phyloP scores from a whole-genome alignment of 23 red algal species.

The Gracilaria caudata region DNA sequence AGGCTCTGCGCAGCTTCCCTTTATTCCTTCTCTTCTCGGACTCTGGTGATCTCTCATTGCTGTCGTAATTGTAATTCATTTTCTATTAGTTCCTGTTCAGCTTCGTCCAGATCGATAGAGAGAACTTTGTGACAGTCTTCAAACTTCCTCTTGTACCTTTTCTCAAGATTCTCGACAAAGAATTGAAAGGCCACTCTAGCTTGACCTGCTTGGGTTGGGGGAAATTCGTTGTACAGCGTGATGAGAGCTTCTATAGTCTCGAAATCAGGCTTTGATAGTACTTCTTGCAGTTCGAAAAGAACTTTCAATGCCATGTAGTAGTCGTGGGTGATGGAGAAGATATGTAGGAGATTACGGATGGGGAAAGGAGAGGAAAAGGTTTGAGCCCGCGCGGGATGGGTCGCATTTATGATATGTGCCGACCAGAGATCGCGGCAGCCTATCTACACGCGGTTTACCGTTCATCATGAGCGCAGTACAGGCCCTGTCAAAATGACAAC shows the following conservation, averaged over 20 bases:
- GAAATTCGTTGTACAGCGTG: neutral
- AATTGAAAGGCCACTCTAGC: neutral
- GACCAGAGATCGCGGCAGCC: too few species aligned
- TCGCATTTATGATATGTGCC: too few species aligned
- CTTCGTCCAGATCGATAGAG: neutral
- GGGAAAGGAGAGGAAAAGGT: too few species aligned
- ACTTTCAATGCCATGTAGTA: too few species aligned
- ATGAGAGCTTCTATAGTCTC: slow-evolving; percentile 22
- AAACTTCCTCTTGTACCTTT: slow-evolving; percentile 35
- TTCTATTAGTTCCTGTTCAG: neutral
- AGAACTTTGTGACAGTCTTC: slow-evolving; percentile 7
- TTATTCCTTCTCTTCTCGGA: slow-evolving; percentile 25
- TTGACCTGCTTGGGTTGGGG: neutral
- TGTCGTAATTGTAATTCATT: slow-evolving; percentile 16
- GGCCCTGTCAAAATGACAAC: too few species aligned
- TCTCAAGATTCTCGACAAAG: slow-evolving; percentile 18
- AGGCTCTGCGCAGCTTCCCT: neutral
- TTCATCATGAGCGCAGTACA: too few species aligned
- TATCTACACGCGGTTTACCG: too few species aligned
- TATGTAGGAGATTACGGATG: too few species aligned
- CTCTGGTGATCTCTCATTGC: slow-evolving; percentile 6
- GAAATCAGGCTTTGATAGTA: slow-evolving; percentile 11
- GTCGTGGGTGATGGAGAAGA: too few species aligned
- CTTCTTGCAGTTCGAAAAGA: slow-evolving; percentile 11
- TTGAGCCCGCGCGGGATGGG: too few species aligned